Conservation (phyloP, 2,329 filamentous ascomycete species). For the Fusarium piperis region DNA sequence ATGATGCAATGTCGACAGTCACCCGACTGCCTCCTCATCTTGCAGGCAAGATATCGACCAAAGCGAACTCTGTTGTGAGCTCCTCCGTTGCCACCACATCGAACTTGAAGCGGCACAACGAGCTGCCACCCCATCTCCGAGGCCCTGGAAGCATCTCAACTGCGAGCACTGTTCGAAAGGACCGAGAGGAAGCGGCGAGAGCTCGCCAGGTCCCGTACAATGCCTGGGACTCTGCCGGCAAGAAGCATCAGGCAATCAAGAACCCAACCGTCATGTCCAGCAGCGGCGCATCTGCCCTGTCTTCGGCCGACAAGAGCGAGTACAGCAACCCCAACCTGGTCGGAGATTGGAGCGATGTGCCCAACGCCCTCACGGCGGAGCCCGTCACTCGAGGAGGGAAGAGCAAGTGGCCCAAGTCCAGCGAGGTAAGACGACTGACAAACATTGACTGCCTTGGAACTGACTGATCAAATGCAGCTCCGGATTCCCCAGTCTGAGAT, state of each 20-base stretch:
- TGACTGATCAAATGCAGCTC: constrained; percentile 10
- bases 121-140: constrained; percentile 19
- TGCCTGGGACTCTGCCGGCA: constrained; percentile 46
- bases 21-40: constrained; percentile 5
- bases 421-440: constrained; percentile 22
- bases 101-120: neutral
- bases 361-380: neutral
- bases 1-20: constrained; percentile 11
- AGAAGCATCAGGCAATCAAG: constrained; percentile 34
- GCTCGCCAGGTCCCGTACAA: constrained; percentile 36
- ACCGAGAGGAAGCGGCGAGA: neutral
- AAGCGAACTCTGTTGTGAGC: neutral
- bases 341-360: constrained; percentile 14
- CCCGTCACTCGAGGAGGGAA: constrained; percentile 4
- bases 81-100: neutral
- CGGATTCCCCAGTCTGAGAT: constrained; percentile 31
- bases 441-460: neutral
- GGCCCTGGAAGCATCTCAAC: constrained; percentile 37
- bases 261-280: constrained; percentile 33
- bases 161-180: constrained; percentile 43
- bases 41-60: neutral
- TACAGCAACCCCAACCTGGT: constrained; percentile 17
- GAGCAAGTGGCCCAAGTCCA: constrained; percentile 40
- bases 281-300: constrained; percentile 18
- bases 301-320: neutral